Evolutionary conservation across 345 rosid species (phyloP), one percentile per base, ranked within the genome.

Genomic region (Carallia brachiata): DNA sequence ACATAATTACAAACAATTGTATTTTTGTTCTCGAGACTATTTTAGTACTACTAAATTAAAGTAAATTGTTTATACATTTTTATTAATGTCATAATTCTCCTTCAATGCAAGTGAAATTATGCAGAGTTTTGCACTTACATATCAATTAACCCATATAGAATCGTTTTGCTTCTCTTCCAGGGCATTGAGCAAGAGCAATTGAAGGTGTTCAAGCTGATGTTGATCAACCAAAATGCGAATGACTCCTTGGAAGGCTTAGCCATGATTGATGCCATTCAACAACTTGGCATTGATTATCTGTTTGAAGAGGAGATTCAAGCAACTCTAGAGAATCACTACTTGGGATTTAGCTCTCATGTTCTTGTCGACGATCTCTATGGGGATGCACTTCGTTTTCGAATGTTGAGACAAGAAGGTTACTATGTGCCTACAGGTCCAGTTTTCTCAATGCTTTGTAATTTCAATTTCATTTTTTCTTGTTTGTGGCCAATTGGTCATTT

Each of bases 261-360:
- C 30, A 78, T 83, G 81, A 70, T 83, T 17, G 78, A 87, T 65
- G 73, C 70, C 16, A 67, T 81, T 59, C 91, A 83, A 66, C 70
- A 80, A 27, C 70, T 85, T 16, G 83, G 84, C 19, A 19, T 83
- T 57, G 77, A 80, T 19, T 48, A 62, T 55, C 71, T 73, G 52
- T 78, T 83, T n/a, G 68, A n/a, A 17, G 60, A 75, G 39, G 86
- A 85, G 61, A 85, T 83, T 61, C 70, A 77, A 13, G 66, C 73
- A n/a, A 67, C 73, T 50, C 80, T 87, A 36, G 65, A 31, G 3
- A 69, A 37, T 5, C 76, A 78, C 44, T 74, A 69, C 65, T 9
- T 30, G 31, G 5, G 59, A 19, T 63, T 15, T 19, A 27, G 9
- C 64, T 27, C 39, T 17, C 50, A 16, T 40, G 12, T 12, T 52